Conservation (phyloP, 306 rosid genomes). For the Cotoneaster glaucophyllus region DNA sequence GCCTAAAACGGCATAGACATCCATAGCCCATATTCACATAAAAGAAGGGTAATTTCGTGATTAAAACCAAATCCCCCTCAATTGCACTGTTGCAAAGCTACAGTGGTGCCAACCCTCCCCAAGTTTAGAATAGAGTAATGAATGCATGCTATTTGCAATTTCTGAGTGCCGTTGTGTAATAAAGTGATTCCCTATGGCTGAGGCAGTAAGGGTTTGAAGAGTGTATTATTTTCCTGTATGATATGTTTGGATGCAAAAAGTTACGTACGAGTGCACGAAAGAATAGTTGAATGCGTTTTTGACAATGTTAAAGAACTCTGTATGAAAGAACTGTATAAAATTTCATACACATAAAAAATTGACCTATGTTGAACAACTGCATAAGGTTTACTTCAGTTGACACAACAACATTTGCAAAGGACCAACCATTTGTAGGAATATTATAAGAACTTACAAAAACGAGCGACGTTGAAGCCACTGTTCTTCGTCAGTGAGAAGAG, state of each 20-base stretch:
- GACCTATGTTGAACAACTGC: background rate
- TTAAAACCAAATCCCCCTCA: too few relatives aligned
- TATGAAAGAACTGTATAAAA: background rate
- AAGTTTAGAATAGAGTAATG: too few relatives aligned
- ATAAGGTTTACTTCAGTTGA: background rate
- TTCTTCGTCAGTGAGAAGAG: background rate
- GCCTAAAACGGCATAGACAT: too few relatives aligned
- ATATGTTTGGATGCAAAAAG: background rate
- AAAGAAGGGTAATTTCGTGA: too few relatives aligned
- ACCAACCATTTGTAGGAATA: too few relatives aligned
- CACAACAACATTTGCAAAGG: too few relatives aligned
- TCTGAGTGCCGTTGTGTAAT: background rate
- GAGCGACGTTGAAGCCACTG: background rate
- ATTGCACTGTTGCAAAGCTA: too few relatives aligned
- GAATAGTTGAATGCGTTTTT: too few relatives aligned
- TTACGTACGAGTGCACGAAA: background rate
- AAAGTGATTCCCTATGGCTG: background rate
- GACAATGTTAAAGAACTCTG: too few relatives aligned
- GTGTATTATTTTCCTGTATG: background rate
- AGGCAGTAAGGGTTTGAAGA: background rate
- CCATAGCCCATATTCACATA: too few relatives aligned
- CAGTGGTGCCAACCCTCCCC: too few relatives aligned
- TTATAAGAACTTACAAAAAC: too few relatives aligned
- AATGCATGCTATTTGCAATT: background rate
- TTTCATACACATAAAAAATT: background rate